Conservation (phyloP, 257 asterid species). For the Solanum chiquidenum region DNA sequence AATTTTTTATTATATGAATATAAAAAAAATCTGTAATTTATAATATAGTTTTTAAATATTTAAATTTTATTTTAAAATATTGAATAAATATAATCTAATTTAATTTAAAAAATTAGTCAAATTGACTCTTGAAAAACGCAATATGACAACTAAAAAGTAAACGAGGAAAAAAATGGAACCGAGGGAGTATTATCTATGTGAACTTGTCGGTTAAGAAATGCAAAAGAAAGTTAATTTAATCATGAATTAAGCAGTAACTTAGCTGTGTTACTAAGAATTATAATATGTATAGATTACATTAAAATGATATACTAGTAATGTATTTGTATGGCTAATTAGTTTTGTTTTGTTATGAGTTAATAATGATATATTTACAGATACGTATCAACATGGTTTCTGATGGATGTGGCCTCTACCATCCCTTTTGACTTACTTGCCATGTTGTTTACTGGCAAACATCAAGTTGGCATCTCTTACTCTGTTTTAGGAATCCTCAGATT, state of each 20-base stretch:
- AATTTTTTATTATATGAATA: no score
- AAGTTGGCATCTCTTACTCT: slow-evolving; percentile 48
- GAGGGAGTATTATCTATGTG: background rate
- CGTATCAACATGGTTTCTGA: slow-evolving; percentile 76
- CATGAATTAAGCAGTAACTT: background rate
- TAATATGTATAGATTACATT: background rate
- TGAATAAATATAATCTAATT: no score
- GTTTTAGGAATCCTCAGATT: slow-evolving; percentile 68
- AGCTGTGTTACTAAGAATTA: background rate
- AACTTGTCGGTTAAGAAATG: background rate
- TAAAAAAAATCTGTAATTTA: no score
- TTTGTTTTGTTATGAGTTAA: background rate
- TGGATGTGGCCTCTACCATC: slow-evolving; percentile 88
- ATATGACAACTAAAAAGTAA: background rate
- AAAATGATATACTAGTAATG: background rate
- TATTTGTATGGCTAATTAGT: background rate
- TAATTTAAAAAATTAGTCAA: no score
- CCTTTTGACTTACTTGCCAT: slow-evolving; percentile 63
- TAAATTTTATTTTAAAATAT: no score
- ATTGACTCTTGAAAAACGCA: no score
- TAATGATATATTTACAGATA: slow-evolving; percentile 35
- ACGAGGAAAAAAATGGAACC: background rate
- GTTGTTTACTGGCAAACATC: slow-evolving; percentile 56
- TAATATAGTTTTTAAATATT: no score
- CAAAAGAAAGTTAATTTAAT: background rate